These are phyloP conservation scores for Incumbomyces lentus DNA, from an alignment of 2,329 filamentous ascomycete genomes.

Conservation along the genomic window DNA sequence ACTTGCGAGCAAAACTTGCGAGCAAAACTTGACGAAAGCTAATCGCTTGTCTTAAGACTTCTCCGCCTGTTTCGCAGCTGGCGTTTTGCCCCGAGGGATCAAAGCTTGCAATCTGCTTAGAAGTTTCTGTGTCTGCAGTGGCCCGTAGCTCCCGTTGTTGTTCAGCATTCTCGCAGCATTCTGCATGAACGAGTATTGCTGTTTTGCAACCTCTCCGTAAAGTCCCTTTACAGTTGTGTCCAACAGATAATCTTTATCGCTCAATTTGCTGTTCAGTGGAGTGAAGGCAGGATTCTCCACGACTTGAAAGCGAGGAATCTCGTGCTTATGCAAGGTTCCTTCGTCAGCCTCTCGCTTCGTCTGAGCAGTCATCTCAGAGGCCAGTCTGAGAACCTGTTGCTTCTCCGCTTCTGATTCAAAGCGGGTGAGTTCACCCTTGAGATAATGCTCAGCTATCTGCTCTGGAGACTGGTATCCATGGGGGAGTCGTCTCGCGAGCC, in stretches of 20 bases:
- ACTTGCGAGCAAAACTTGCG: neutral
- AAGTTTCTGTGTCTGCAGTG: conserved; percentile 12
- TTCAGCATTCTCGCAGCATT: conserved; percentile 16
- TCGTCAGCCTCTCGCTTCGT: conserved; percentile 11
- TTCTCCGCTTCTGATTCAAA: conserved; percentile 20
- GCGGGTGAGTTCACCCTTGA: conserved; percentile 16
- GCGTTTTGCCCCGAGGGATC: conserved; percentile 1
- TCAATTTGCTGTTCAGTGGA: conserved; percentile 8
- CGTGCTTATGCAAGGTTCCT: conserved; percentile 11
- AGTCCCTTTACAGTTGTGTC: conserved; percentile 15
- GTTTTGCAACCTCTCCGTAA: conserved; percentile 16
- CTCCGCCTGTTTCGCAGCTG: conserved; percentile 6
- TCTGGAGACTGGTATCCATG: conserved; percentile 20
- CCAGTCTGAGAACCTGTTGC: conserved; percentile 15
- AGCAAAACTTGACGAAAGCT: too few relatives aligned
- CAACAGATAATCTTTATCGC: conserved; percentile 13
- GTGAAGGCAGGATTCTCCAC: conserved; percentile 14
- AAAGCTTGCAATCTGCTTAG: conserved; percentile 12
- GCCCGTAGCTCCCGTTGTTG: conserved; percentile 19
- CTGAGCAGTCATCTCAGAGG: conserved; percentile 10
- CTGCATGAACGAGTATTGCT: conserved; percentile 18
- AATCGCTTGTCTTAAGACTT: neutral
- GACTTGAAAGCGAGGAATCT: conserved; percentile 6
- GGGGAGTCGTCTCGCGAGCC: conserved; percentile 19
- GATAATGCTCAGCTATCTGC: conserved; percentile 19